Base-by-base conservation (phyloP, 2,329 filamentous ascomycete species). In the Fusarium pseudograminearum region DNA sequence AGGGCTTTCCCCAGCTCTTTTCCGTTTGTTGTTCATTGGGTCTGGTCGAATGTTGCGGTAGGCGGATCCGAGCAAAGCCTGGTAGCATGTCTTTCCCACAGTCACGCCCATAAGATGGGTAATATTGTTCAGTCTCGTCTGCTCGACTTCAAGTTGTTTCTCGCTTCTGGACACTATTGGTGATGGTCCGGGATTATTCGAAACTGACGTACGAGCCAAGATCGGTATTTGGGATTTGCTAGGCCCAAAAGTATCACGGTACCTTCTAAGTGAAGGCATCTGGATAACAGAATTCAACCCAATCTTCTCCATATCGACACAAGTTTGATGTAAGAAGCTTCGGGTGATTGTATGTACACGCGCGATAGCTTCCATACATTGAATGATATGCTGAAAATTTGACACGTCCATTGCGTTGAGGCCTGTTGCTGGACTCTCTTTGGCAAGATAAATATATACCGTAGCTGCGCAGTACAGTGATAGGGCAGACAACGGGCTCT, bases 391-490 rank as follows among this genome's bases (percentile, higher is more conserved):
- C 73, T 95, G 90, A 8, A 98, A 83, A 50, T 86, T 86, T 11
- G 80, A 78, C 11, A 77, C 70, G 44, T 83, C 76, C 7, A 76
- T 72, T 20, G 82, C 83, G 73, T 85, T 88, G 71, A 85, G 87
- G 71, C 82, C 85, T 70, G 90, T 86, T 12, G 87, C 82, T 2
- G 89, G 88, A 47, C 88, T 83, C 22, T 89, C 89, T 74, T 91
- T 93, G 31, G 93, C 86, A 67, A 93, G 89, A 71, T 96, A 91
- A 2, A 96, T 87, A 69, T 94, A 97, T 0, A 97, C 93, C 1
- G 93, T 90, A 5, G 91, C 90, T 18, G 94, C 92, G 38, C 94
- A 92, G 75, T 97, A 98, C 20, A 98, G 82, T 56, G 93, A 94
- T 71, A 98, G 90, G 0, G 93, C 91, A 59, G 75, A 79, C 15